Base-by-base conservation (phyloP, 2,329 filamentous ascomycete species). In the Botrytis deweyae region DNA sequence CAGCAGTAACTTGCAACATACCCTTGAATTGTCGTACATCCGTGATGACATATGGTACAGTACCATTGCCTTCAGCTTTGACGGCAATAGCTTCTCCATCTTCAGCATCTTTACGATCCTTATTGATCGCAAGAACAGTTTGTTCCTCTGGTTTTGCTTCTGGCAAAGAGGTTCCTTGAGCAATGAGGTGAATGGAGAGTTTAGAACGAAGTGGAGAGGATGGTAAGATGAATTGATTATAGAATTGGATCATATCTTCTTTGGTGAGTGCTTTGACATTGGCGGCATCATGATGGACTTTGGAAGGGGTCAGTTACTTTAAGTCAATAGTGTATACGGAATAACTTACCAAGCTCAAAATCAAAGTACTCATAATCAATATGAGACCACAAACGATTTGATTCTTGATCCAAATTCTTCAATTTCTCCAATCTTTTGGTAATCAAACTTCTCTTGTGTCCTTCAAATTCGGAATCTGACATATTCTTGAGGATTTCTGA, bases 401-500 rank as follows among this genome's bases (percentile, higher is more conserved):
- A 94, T 84, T 99, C 96, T 77, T 95, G 92, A 74, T 91, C 89
- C 65, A 99, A 85, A 77, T 98, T 98, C 87, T 97, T 97, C 78
- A 97, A 83, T 83, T 97, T 97, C 84, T 98, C 95, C 36, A 97
- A 85, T 25, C 93, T 87, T 84, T 94, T 94, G 81, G 93, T 93
- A 80, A 98, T 90, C 61, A 98, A 86, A 79, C 94, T 97, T 78
- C 92, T 89, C 85, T 97, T 97, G 84, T 98, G 93, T 66, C 90
- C 91, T 80, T 98, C 94, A 78, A 99, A 98, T 16, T 95, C 93
- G 1, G 89, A 85, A 2, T 95, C 90, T 4, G 88, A 88, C 95
- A 98, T 97, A 4, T 90, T 86, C 64, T 89, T 86, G 38, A 98
- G 83, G 4, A 85, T 90, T 62, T 88, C 85, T 33, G 87, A 88